These are phyloP conservation scores for Taxillus chinensis DNA, from an alignment of 164 flowering plant species.

Conservation along the genomic window DNA sequence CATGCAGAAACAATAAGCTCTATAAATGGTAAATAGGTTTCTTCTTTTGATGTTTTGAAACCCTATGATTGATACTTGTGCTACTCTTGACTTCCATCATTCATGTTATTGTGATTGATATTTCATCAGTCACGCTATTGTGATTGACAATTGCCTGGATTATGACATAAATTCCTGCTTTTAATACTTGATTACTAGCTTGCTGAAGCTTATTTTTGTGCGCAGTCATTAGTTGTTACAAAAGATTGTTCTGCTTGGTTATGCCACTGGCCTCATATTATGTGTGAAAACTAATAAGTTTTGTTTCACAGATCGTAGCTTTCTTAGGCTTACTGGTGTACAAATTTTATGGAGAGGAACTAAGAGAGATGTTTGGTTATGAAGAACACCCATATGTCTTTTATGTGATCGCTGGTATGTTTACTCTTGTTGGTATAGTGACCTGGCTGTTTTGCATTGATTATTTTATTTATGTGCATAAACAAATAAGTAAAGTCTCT, in stretches of 20 bases:
- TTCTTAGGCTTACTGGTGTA: conserved; percentile 84
- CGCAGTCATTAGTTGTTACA: too few relatives aligned
- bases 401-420: conserved; percentile 86
- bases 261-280: neutral
- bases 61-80: too few relatives aligned
- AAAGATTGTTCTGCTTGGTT: too few relatives aligned
- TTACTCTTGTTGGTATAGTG: neutral
- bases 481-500: too few relatives aligned
- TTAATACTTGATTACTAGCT: neutral
- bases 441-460: neutral
- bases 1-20: too few relatives aligned
- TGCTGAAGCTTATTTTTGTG: too few relatives aligned
- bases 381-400: conserved; percentile 96
- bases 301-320: conserved; percentile 67
- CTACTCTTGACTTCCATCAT: too few relatives aligned
- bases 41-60: too few relatives aligned
- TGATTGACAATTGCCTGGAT: neutral
- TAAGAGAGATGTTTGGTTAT: conserved; percentile 98
- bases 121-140: too few relatives aligned
- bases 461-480: too few relatives aligned
- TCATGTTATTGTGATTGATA: too few relatives aligned
- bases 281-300: neutral
- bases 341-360: conserved; percentile 90
- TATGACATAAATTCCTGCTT: neutral
- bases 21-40: too few relatives aligned